phyloP scores from a whole-genome alignment of 202 grass and related monocot species.

The Miscanthus sacchariflorus region DNA sequence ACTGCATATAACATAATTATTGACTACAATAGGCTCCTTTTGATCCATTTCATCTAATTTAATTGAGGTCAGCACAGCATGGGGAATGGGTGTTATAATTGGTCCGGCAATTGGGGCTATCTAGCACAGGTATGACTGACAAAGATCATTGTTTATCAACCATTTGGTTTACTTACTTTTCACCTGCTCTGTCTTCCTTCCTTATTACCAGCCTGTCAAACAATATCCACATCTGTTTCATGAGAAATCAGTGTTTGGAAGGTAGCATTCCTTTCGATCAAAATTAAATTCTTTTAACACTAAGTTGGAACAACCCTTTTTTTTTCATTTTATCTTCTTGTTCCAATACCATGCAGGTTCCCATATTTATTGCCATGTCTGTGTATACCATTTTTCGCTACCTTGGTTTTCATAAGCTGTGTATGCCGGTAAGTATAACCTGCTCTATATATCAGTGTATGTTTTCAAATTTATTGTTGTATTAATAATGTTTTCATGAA shows the following conservation, averaged over 20 bases:
- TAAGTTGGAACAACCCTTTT: background rate
- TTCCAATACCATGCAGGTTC: conserved; percentile 60
- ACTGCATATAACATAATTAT: background rate
- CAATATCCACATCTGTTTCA: conserved; percentile 78
- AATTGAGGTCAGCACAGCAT: conserved; percentile 65
- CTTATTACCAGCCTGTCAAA: conserved; percentile 64
- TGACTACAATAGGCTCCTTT: background rate
- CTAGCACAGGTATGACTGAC: background rate
- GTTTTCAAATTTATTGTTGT: too few species aligned
- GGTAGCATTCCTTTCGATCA: conserved; percentile 31
- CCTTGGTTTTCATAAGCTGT: conserved; percentile 40
- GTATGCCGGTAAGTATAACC: too few species aligned
- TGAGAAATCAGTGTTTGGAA: conserved; percentile 59
- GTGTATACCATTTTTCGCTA: conserved; percentile 60
- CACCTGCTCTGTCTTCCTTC: background rate
- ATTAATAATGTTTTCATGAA: too few species aligned
- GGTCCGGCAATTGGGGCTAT: conserved; percentile 74
- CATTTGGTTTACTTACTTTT: background rate
- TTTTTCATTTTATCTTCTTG: background rate
- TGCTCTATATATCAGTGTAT: too few species aligned
- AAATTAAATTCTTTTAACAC: background rate
- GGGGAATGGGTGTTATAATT: conserved; percentile 71
- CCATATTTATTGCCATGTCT: conserved; percentile 81
- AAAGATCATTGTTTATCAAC: background rate
- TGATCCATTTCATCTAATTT: background rate